These are phyloP conservation scores for Clitopilus hobsonii DNA, from an alignment of 768 basidiomycete species.

Conservation along the genomic window DNA sequence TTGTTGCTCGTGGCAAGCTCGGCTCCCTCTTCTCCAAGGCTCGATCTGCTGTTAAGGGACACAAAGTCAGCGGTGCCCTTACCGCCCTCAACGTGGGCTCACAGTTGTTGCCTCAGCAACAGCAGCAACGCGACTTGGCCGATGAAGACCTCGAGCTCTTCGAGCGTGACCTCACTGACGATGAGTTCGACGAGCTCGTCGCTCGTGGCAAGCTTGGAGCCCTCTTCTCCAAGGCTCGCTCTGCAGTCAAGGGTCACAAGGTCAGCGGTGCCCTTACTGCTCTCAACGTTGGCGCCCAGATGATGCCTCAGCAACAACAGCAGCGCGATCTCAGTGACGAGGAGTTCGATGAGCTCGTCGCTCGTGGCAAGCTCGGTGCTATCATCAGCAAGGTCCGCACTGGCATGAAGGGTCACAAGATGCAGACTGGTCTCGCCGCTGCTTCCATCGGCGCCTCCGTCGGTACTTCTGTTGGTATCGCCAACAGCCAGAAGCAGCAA, in stretches of 20 bases:
- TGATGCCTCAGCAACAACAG: too few relatives aligned
- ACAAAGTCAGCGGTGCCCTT: not conserved
- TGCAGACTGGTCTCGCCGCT: not conserved
- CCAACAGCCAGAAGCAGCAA: too few relatives aligned
- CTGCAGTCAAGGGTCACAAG: too few relatives aligned
- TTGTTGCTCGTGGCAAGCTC: not conserved
- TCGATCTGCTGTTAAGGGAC: not conserved
- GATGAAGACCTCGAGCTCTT: too few relatives aligned
- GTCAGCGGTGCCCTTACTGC: too few relatives aligned
- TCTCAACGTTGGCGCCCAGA: too few relatives aligned
- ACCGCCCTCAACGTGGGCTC: not conserved
- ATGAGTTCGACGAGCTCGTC: too few relatives aligned
- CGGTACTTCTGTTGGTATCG: not conserved
- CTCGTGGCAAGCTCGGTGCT: not conserved
- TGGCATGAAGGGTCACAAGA: not conserved
- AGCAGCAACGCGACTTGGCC: too few relatives aligned
- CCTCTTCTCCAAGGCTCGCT: too few relatives aligned
- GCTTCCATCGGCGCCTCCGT: not conserved
- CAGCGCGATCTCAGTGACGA: too few relatives aligned
- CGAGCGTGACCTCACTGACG: too few relatives aligned
- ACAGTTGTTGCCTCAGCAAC: not conserved
- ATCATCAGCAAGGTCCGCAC: not conserved
- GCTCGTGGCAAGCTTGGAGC: too few relatives aligned
- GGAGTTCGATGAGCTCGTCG: not conserved
- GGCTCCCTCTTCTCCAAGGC: not conserved